Evolutionary conservation across 108 stramenopile species (phyloP), one percentile per base, ranked within the genome.

Genomic region (Cylindrotheca fusiformis): DNA sequence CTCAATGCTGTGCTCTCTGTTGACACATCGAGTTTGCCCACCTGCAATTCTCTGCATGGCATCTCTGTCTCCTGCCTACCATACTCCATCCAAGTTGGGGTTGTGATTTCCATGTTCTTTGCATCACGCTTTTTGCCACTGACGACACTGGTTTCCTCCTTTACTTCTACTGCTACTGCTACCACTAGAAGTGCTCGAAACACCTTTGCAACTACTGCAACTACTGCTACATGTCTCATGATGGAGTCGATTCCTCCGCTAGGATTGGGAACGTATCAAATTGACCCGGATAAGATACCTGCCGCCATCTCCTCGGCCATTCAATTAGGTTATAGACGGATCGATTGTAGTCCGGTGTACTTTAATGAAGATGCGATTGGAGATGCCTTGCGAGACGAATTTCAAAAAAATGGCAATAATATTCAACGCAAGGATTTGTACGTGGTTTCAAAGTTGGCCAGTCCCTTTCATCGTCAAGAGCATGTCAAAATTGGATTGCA

Each of bases 361-460:
- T 86, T 84, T 26, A 90, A 90, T 55, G 88, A 90, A 62, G 79
- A 75, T 33, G 64, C 69, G 48, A 73, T 90, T 23, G 88, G 88
- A 4, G 85, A 86, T 76, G 85, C 81, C 2, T 68, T 90, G 23
- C 58, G 71, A 20, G 52, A 65, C 23, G 52, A 54, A 29, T 60
- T 24, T 18, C 21, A 65, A 20, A 58, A 47, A 67, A 66, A 47
- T 65, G 72, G 47, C 2, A 50, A 10, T 2, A 32, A 24, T 20
- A 63, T 82, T 10, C 45, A 51, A 17, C 63, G 88, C 27, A 57
- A 82, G 26, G 95, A 96, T 52, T 67, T 94, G 22, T 96, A 78
- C 45, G 73, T 96, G 23, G 86, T 86, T 6, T 91, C 90, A 22
- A 96, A 96, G 59, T 69, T 96, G 20, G 84, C 90, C 24, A 73